These are phyloP conservation scores for Penicillium steckii DNA, from an alignment of 495 filamentous ascomycete genomes.

Conservation along the genomic window DNA sequence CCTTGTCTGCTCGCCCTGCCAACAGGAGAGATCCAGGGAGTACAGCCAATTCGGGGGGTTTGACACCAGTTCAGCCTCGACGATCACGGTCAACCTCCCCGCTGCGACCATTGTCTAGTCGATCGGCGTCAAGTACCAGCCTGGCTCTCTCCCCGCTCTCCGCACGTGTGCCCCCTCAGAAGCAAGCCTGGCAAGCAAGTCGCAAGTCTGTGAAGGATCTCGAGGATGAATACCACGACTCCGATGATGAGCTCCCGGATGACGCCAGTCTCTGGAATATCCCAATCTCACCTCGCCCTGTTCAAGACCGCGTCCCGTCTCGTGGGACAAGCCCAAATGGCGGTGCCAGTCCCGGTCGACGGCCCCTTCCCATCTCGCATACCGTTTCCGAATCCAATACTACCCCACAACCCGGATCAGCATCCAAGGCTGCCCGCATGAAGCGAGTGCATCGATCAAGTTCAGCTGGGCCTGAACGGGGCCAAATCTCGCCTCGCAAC, in stretches of 20 bases:
- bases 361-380: slow-evolving; percentile 44
- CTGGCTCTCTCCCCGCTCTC: slow-evolving; percentile 41
- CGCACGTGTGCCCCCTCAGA: slow-evolving; percentile 27
- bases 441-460: slow-evolving; percentile 36
- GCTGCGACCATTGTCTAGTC: slow-evolving; percentile 31
- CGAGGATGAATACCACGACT: slow-evolving; percentile 84
- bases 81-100: slow-evolving; percentile 44
- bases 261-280: slow-evolving; percentile 92
- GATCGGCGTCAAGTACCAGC: slow-evolving; percentile 33
- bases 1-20: slow-evolving; percentile 21
- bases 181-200: slow-evolving; percentile 67
- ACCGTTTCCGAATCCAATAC: slow-evolving; percentile 26
- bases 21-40: slow-evolving; percentile 25
- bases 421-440: slow-evolving; percentile 35
- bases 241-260: slow-evolving; percentile 89
- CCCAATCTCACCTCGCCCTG: slow-evolving; percentile 84
- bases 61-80: slow-evolving; percentile 28
- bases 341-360: slow-evolving; percentile 36
- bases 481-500: slow-evolving; percentile 48
- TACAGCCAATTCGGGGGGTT: slow-evolving; percentile 21
- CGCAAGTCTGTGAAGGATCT: slow-evolving; percentile 76
- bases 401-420: slow-evolving; percentile 15
- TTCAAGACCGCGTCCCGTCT: slow-evolving; percentile 59
- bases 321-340: slow-evolving; percentile 54
- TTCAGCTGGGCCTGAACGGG: slow-evolving; percentile 44